These are phyloP conservation scores for Myxozyma monticola DNA, from an alignment of 805 yeast genomes.

Conservation along the genomic window DNA sequence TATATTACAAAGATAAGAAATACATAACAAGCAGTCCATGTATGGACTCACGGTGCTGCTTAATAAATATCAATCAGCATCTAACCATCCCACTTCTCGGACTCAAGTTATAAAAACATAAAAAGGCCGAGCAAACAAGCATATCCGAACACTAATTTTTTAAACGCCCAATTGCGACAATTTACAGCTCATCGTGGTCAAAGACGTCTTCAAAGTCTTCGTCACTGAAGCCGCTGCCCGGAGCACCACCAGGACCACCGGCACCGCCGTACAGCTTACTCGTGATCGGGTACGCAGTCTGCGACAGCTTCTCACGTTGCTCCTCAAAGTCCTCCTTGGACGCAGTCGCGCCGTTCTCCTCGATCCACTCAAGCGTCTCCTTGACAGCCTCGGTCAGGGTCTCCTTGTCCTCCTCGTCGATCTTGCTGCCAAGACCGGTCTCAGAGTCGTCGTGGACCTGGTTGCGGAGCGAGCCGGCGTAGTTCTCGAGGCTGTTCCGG, in stretches of 20 bases:
- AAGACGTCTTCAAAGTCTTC: slow-evolving; percentile 63
- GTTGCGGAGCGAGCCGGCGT: slow-evolving; percentile 78
- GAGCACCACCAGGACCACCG: slow-evolving; percentile 46
- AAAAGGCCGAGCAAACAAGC: too few species aligned
- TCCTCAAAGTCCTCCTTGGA: slow-evolving; percentile 91
- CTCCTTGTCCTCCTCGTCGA: slow-evolving; percentile 90
- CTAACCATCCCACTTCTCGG: too few species aligned
- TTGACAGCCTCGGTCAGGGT: slow-evolving; percentile 80
- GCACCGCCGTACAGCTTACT: slow-evolving; percentile 74
- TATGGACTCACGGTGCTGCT: too few species aligned
- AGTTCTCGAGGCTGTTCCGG: slow-evolving; percentile 84
- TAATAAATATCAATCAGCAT: too few species aligned
- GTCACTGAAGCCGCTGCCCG: slow-evolving; percentile 43
- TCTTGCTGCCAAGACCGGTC: slow-evolving; percentile 68
- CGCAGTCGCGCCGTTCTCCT: slow-evolving; percentile 82
- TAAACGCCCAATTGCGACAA: background rate
- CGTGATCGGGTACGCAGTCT: slow-evolving; percentile 88
- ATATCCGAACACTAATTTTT: too few species aligned
- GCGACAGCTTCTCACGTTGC: slow-evolving; percentile 78
- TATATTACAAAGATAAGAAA: too few species aligned
- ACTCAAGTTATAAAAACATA: too few species aligned
- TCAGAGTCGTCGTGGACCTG: slow-evolving; percentile 55
- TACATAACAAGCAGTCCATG: too few species aligned
- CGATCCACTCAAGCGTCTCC: slow-evolving; percentile 85
- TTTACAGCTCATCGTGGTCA: slow-evolving; percentile 62